Evolutionary conservation across 1,284 basidiomycete genomes (phyloP), one percentile per base, ranked within the genome.

Genomic region (Fomitopsis schrenkii): DNA sequence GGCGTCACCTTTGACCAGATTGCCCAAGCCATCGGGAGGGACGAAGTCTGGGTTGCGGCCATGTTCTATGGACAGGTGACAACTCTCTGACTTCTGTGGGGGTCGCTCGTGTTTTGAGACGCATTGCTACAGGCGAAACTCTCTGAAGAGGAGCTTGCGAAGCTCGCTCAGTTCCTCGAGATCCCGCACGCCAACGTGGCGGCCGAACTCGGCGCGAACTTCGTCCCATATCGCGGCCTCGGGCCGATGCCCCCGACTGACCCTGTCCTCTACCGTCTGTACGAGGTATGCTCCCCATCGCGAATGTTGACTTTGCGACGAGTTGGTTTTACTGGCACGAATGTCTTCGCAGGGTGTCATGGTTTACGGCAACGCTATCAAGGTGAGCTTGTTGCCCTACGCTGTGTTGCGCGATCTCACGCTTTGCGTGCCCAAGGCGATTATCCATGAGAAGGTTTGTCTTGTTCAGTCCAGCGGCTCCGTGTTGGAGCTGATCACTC

Each of bases 31-130:
- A 81, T 95, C 62, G 84, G 82, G n/a, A 86, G 83, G 68, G 90
- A 93, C 67, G 93, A 96, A 73, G 83, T 95, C 42, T 96, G 91
- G 91, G 83, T 93, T n/a, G 93, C 93, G 1, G 85, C 93, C 0
- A 82, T 90, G 45, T 93, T 95, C 76, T 95, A 93, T 67, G 93
- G 90, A 8, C 92, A 94, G 78, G 89, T 87, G 63, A 40, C 14
- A 35, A 78, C 67, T 46, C 40, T 58, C 2, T 45, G 38, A 22
- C 26, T 5, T 33, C 5, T 65, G 44, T 35, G 45, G 35, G 45
- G 50, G 19, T 17, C 62, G 36, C 48, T 8, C 48, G 10, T 3
- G 14, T 40, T 4, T 58, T 19, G 9, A 15, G 30, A 42, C 33
- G 22, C 15, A 57, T 10, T 33, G 14, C 22, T 26, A 42, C 63